Evolutionary conservation across 1,284 basidiomycete species (phyloP).

Genomic region (Moesziomyces sp.): DNA sequence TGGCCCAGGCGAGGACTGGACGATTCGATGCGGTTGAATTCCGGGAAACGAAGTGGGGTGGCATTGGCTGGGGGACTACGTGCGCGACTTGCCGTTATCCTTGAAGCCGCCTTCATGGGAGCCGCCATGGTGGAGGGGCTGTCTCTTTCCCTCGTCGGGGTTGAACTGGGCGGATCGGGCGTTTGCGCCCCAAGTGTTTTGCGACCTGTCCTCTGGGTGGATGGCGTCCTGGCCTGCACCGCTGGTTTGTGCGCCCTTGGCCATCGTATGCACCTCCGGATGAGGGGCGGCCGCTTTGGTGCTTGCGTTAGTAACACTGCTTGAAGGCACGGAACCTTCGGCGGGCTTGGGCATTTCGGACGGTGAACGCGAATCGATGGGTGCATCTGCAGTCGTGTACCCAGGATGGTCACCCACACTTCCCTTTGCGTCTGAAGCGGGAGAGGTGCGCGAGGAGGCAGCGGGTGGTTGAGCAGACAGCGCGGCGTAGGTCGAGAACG

Average conservation of each 20-base stretch:
- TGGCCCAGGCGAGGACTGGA: no score
- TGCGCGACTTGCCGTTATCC: constrained; percentile 31
- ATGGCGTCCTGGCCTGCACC: constrained; percentile 42
- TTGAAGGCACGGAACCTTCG: constrained; percentile 15
- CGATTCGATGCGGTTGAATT: no score
- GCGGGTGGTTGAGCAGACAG: constrained; percentile 18
- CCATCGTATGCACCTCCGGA: constrained; percentile 44
- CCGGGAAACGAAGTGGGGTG: neutral
- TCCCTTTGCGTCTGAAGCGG: constrained; percentile 23
- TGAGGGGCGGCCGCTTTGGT: constrained; percentile 35
- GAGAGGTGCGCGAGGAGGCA: constrained; percentile 12
- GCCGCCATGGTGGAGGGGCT: constrained; percentile 51
- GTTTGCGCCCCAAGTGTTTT: constrained; percentile 49
- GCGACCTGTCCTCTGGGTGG: constrained; percentile 43
- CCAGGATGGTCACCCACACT: constrained; percentile 35
- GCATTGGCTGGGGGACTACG: constrained; percentile 1
- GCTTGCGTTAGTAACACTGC: constrained; percentile 24
- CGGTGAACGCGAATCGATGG: constrained; percentile 41
- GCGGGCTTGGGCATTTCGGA: constrained; percentile 39
- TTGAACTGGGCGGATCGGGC: constrained; percentile 51
- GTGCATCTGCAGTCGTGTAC: constrained; percentile 50
- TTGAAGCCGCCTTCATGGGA: constrained; percentile 52
- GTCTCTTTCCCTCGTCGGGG: constrained; percentile 42
- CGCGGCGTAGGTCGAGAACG: constrained; percentile 27
- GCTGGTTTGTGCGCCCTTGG: constrained; percentile 41